Evolutionary conservation across 176 grass and related monocot genomes (phyloP).

Genomic region (Chloris gayana): DNA sequence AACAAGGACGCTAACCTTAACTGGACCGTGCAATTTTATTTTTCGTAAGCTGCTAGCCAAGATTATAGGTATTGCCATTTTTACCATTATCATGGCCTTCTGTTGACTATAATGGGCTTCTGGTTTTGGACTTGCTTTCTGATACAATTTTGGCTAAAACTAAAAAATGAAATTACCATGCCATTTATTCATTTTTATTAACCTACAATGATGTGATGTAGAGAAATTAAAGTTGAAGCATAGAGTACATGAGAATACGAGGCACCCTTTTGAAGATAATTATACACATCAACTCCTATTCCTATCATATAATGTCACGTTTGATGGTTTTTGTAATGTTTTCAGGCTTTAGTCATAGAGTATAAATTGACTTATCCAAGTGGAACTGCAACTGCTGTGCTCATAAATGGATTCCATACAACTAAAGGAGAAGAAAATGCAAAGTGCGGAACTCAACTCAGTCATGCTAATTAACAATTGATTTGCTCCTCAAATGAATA

Average conservation of each 20-base stretch:
- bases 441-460: constrained; percentile 45
- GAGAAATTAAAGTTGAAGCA: neutral
- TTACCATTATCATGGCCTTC: too few relatives aligned
- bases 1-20: too few relatives aligned
- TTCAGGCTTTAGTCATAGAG: constrained; percentile 86
- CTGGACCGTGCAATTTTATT: too few relatives aligned
- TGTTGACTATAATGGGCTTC: too few relatives aligned
- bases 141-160: neutral
- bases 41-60: too few relatives aligned
- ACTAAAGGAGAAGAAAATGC: constrained; percentile 77
- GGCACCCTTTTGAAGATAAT: too few relatives aligned
- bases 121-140: neutral
- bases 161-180: neutral
- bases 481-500: neutral
- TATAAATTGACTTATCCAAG: constrained; percentile 91
- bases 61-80: too few relatives aligned
- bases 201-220: neutral
- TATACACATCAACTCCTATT: neutral
- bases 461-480: neutral
- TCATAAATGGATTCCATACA: constrained; percentile 94
- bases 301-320: neutral
- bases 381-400: constrained; percentile 84
- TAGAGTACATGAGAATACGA: neutral
- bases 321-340: constrained; percentile 18
- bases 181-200: neutral